Evolutionary conservation across 169 alveolate species (phyloP), one percentile per base, ranked within the genome.

Genomic region (Plasmodium knowlesi): DNA sequence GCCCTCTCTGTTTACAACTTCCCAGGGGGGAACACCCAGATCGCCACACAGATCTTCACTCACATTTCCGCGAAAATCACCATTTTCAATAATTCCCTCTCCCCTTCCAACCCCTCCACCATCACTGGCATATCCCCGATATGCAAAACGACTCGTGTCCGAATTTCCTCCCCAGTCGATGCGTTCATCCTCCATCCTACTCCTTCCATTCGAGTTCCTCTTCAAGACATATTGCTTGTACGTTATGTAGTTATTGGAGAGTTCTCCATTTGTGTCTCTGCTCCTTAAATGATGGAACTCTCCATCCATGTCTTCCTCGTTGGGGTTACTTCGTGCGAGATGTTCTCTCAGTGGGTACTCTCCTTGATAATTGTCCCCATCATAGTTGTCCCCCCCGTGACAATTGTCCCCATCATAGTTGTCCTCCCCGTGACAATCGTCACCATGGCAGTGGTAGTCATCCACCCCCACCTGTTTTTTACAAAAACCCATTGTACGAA

Each of bases 171-270:
- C 74, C 25, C 74, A 5, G 74, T 61, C 1, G 32, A 0, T 61
- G 14, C 32, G 37, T 6, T n/a, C 76, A 6, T 2, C 41, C 41
- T 67, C 76, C 41, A 67, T 3, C 37, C 76, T 67, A 83, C 39
- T 80, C 25, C 22, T 46, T 12, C 57, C 22, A 19, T 37, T 53
- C 16, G 78, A 84, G 12, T 50, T 72, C 2, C 39, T 71, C 25
- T 28, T 16, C 28, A 72, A 28, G 5, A 84, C 83, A 34, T 72
- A 72, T 28, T 43, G 50, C 25, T 84, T 84, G 76, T 84, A 84
- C 4, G 92, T 84, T 22, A 84, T 84, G 25, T 84, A 84, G 16
- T 73, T 39, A 84, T 84, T 83, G 6, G 81, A 53, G 73, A 32
- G 53, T 5, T 46, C 34, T 12, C 37, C 71, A 80, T 43, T 16